Base-by-base conservation (phyloP, 2,329 filamentous ascomycete species). In the Venturia asperata region DNA sequence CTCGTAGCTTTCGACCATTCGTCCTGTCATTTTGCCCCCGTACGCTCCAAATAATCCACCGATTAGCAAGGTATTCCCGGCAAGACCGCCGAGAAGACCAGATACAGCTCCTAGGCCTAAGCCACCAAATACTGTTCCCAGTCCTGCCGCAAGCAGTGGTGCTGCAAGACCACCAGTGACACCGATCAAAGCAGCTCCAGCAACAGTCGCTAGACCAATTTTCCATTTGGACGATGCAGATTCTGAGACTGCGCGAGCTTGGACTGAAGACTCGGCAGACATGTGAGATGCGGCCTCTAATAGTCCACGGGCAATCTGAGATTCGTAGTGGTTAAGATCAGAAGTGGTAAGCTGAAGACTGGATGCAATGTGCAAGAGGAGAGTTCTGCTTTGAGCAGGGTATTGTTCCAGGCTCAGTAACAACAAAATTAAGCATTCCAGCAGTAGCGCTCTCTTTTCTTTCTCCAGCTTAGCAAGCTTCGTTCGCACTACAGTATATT, bases 381-480 rank as follows among this genome's bases (percentile, higher is more conserved):
- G 68, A 0, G 74, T 71, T 7, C 75, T 68, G 1, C 75, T 77
- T 61, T 76, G 69, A 2, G 75, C 70, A 24, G 74, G 70, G 62
- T 77, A 77, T 65, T 74, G 70, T 66, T 77, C 75, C 13, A 77
- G 67, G 65, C 74, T 76, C 24, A 77, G 67, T n/a, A 77, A 66
- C 13, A 77, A 68, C 1, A 77, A 68, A 1, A 77, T 65, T 13
- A 91, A 78, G 0, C 86, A 84, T 70, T 94, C 88, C 9, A 95
- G 77, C 7, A 95, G 80, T 9, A 92, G 78, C 34, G 41, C 24
- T 34, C 42, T 34, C 30, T 63, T 49, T 42, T 63, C 61, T 37
- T 63, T 34, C 9, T 63, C 61, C 21, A 63, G n/a, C 10, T 63
- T 30, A n/a, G 43, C 27, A 17, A 63, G 43, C 19, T 41, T 47